Evolutionary conservation across 768 basidiomycete genomes (phyloP).

Genomic region (Sistotremastrum niveocremeum): DNA sequence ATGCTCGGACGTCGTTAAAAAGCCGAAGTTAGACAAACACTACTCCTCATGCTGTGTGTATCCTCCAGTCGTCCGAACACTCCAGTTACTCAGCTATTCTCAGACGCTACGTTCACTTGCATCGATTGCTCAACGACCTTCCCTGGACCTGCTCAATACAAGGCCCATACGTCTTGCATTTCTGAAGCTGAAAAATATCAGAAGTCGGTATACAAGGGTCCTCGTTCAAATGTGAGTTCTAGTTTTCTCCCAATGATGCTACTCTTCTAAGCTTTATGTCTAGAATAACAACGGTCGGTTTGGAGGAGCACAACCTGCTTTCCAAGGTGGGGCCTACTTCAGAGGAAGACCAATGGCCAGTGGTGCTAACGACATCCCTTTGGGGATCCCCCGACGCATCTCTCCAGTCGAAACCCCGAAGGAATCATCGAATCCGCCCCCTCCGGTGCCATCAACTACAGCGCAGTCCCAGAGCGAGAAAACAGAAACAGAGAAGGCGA

Average conservation of each 20-base stretch:
- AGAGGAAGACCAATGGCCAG: conserved; percentile 23
- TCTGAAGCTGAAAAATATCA: conserved; percentile 91
- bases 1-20: conserved; percentile 82
- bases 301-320: conserved; percentile 5
- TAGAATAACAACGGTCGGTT: background rate
- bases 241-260: conserved; percentile 6
- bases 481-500: background rate
- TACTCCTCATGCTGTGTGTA: conserved; percentile 29
- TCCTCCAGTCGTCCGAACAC: too few relatives aligned
- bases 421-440: conserved; percentile 2
- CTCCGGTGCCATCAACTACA: conserved; percentile 5
- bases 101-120: conserved; percentile 55
- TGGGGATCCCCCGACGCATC: conserved; percentile 49
- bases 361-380: conserved; percentile 60
- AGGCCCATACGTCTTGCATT: conserved; percentile 72
- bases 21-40: conserved; percentile 86
- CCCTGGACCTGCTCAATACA: conserved; percentile 61
- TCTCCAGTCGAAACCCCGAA: conserved; percentile 21
- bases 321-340: conserved; percentile 2
- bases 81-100: too few relatives aligned
- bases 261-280: background rate
- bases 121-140: conserved; percentile 87
- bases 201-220: conserved; percentile 72
- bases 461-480: background rate
- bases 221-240: conserved; percentile 14